These are phyloP conservation scores for Fusarium praegraminearum DNA, from an alignment of 2,329 filamentous ascomycete species.

Conservation along the genomic window DNA sequence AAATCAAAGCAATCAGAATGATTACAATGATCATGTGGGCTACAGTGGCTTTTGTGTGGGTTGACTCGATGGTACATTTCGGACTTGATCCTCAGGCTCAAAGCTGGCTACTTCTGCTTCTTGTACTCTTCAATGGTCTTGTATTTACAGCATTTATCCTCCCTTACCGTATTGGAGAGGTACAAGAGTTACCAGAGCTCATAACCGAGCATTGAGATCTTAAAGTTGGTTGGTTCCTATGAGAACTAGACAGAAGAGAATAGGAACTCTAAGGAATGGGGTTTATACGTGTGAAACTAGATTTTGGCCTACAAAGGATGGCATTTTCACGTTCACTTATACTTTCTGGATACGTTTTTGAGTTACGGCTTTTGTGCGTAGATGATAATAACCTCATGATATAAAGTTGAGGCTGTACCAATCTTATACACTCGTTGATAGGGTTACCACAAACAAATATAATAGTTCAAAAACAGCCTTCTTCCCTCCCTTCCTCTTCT, in stretches of 20 bases:
- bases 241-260: background rate
- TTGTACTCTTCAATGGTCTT: background rate
- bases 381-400: background rate
- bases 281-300: background rate
- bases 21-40: background rate
- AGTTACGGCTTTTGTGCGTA: background rate
- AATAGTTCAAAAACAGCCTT: background rate
- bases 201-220: background rate
- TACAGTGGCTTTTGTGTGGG: background rate
- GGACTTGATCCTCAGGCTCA: background rate
- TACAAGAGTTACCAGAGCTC: no score
- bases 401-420: background rate
- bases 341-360: background rate
- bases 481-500: background rate
- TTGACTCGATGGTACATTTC: background rate
- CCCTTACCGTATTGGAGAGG: background rate
- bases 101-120: background rate
- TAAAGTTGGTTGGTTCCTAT: background rate
- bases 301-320: background rate
- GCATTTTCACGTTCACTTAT: background rate
- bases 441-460: background rate
- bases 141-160: background rate
- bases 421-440: background rate
- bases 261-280: background rate
- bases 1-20: background rate